Conservation (phyloP, 352 stramenopile species). For the Globisporangium cylindrosporum region DNA sequence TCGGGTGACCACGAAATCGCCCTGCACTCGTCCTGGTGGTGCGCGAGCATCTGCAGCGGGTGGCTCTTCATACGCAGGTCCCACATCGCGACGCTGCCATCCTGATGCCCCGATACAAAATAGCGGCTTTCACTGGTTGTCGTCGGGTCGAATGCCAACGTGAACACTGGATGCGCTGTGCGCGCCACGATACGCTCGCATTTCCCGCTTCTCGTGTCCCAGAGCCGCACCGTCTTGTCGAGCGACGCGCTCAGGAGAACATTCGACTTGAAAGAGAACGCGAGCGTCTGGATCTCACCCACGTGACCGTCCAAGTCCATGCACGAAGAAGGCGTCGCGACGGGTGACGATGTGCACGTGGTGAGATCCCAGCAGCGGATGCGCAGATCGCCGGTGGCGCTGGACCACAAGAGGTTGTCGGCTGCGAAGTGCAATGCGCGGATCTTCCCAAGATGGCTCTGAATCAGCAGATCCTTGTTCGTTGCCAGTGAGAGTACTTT, state of each 20-base stretch:
- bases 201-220: slow-evolving; percentile 51
- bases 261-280: slow-evolving; percentile 20
- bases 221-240: slow-evolving; percentile 65
- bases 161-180: slow-evolving; percentile 31
- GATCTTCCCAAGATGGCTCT: slow-evolving; percentile 40
- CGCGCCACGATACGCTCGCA: slow-evolving; percentile 52
- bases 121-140: slow-evolving; percentile 13
- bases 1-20: slow-evolving; percentile 56
- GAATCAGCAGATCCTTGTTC: slow-evolving; percentile 29
- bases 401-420: slow-evolving; percentile 32
- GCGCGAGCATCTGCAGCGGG: slow-evolving; percentile 28
- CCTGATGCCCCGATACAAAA: slow-evolving; percentile 52
- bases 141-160: slow-evolving; percentile 45
- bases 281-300: slow-evolving; percentile 57
- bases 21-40: slow-evolving; percentile 60
- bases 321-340: slow-evolving; percentile 6
- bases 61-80: slow-evolving; percentile 38
- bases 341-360: slow-evolving; percentile 4
- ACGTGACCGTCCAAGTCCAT: slow-evolving; percentile 58
- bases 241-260: slow-evolving; percentile 40
- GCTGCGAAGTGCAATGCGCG: slow-evolving; percentile 47
- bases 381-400: slow-evolving; percentile 38
- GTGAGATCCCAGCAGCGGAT: slow-evolving; percentile 59
- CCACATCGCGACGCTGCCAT: slow-evolving; percentile 61
- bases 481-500: slow-evolving; percentile 44